Evolutionary conservation across 2,329 filamentous ascomycete species (phyloP).

Genomic region (Arthrinium phaeospermum): DNA sequence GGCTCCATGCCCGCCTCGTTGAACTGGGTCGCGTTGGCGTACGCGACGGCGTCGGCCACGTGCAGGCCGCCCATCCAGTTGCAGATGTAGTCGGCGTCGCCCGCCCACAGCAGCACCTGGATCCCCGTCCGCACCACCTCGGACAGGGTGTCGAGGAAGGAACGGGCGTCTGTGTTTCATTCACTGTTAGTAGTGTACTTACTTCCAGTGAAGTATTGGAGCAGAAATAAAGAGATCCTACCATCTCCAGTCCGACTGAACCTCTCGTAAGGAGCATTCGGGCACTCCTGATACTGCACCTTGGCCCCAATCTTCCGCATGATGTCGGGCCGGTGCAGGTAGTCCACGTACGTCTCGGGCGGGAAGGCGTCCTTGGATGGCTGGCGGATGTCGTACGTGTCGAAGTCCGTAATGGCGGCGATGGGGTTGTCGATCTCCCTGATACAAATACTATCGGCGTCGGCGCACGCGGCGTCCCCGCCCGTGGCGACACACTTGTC

Average conservation of each 20-base stretch:
- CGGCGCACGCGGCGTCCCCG: constrained; percentile 37
- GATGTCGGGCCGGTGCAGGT: constrained; percentile 31
- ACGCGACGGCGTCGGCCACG: constrained; percentile 53
- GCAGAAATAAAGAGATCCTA: constrained; percentile 5
- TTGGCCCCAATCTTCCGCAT: constrained; percentile 33
- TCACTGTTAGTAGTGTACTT: constrained; percentile 24
- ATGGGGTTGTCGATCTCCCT: constrained; percentile 43
- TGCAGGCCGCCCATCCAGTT: constrained; percentile 60
- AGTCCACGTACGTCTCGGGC: constrained; percentile 32
- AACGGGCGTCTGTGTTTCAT: constrained; percentile 42
- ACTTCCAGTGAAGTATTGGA: background rate
- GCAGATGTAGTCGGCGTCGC: constrained; percentile 64
- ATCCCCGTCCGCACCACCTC: constrained; percentile 54
- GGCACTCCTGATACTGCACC: constrained; percentile 27
- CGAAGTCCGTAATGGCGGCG: constrained; percentile 34
- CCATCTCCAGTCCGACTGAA: constrained; percentile 21
- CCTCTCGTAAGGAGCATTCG: constrained; percentile 24
- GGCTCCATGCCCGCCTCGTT: constrained; percentile 39
- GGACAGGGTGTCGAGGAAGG: constrained; percentile 50
- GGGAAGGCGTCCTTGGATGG: constrained; percentile 34
- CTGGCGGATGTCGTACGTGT: constrained; percentile 36
- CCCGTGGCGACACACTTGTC: constrained; percentile 42
- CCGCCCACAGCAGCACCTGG: constrained; percentile 58
- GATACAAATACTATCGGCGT: constrained; percentile 43
- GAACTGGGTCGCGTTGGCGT: constrained; percentile 48